A percentile compares a stretch with the other conserved stretches of the same genome.
These are phyloP conservation scores for Eremochloa ophiuroides DNA, from an alignment of 176 grass and related monocot species.

Conservation along the genomic window DNA sequence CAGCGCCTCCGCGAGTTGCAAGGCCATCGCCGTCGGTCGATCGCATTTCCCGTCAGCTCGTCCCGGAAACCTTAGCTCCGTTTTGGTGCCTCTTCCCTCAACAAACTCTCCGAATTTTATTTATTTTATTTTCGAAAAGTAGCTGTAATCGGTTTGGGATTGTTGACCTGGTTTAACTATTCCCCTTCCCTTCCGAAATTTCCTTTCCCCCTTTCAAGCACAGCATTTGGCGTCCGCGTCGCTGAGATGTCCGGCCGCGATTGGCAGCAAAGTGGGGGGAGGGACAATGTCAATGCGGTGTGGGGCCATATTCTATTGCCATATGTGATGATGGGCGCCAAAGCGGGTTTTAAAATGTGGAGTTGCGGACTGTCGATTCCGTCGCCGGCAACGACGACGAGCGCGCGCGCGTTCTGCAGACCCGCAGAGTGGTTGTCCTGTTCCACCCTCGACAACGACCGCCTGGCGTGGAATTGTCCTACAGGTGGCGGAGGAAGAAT, in stretches of 20 bases:
- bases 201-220: not conserved
- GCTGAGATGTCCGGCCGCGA: slow-evolving; percentile 7
- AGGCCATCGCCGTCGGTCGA: not conserved
- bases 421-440: slow-evolving; percentile 20
- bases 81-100: not conserved
- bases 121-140: not conserved
- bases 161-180: slow-evolving; percentile 12
- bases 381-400: slow-evolving; percentile 36
- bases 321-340: slow-evolving; percentile 37
- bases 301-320: not conserved
- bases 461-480: slow-evolving; percentile 35
- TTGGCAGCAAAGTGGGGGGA: not conserved
- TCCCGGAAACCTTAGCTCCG: not conserved
- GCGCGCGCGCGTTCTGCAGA: slow-evolving; percentile 14
- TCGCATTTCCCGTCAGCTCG: not conserved
- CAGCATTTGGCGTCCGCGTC: slow-evolving; percentile 24
- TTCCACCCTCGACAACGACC: slow-evolving; percentile 34
- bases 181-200: not conserved
- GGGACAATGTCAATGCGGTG: slow-evolving; percentile 3
- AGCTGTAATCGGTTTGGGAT: slow-evolving; percentile 5
- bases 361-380: slow-evolving; percentile 7
- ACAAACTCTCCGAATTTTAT: not conserved
- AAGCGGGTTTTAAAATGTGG: slow-evolving; percentile 7
- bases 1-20: not conserved
- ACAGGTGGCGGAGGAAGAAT: slow-evolving; percentile 32